Evolutionary conservation across 176 grass and related monocot species (phyloP).

Genomic region (Oryza brachyantha): DNA sequence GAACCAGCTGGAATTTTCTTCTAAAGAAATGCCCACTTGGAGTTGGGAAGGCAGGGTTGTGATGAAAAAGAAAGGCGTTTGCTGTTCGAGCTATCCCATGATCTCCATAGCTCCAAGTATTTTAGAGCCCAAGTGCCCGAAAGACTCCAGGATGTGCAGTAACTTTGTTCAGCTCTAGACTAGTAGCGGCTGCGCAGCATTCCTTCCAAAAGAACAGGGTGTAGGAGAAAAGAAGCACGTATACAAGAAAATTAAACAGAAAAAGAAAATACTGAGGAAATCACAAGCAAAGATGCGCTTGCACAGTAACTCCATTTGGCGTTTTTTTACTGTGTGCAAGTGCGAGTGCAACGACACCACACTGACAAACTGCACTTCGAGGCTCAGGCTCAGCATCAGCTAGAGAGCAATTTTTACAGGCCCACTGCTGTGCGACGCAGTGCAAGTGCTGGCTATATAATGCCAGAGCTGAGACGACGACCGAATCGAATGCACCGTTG

Average conservation of each 20-base stretch:
- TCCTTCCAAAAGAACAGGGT: not conserved
- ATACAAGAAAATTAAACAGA: not conserved
- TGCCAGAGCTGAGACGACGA: no score
- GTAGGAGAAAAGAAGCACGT: not conserved
- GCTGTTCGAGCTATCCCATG: not conserved
- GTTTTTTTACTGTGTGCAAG: conserved; percentile 27
- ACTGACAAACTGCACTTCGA: conserved; percentile 10
- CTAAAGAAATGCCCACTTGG: not conserved
- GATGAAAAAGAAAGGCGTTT: not conserved
- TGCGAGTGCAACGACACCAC: not conserved
- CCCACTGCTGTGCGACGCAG: not conserved
- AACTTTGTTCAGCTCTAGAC: not conserved
- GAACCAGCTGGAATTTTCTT: not conserved
- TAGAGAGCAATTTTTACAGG: conserved; percentile 38
- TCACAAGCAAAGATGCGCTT: not conserved
- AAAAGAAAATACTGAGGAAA: not conserved
- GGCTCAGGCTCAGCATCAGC: no score
- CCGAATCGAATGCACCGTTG: not conserved
- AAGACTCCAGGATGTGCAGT: not conserved
- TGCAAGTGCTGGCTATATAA: conserved; percentile 16
- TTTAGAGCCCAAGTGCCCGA: not conserved
- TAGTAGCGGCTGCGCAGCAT: not conserved
- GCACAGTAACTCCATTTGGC: conserved; percentile 9
- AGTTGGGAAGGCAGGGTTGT: not conserved
- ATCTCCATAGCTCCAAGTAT: not conserved